Percentiles rank a stretch among this genome's conserved stretches.
phyloP scores from a whole-genome alignment of 257 asterid species.

The Solanum microdontum region DNA sequence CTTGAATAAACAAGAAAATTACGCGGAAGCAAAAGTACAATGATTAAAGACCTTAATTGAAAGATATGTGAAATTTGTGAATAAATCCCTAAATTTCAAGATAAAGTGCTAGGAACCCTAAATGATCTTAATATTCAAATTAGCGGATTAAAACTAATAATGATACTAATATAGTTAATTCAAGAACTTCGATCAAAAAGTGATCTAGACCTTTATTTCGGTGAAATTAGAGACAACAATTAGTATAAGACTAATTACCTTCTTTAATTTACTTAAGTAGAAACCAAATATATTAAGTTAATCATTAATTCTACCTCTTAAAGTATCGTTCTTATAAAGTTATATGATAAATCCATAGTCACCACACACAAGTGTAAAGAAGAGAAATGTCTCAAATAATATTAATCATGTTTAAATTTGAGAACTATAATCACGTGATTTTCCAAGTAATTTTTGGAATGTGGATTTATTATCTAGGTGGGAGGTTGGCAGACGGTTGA shows the following conservation, averaged over 20 bases:
- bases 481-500: too few species aligned
- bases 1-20: background rate
- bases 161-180: background rate
- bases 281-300: background rate
- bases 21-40: background rate
- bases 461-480: too few species aligned
- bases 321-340: background rate
- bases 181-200: background rate
- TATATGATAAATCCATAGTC: background rate
- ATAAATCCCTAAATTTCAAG: background rate
- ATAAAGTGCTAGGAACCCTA: background rate
- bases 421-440: too few species aligned
- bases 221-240: background rate
- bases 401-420: too few species aligned
- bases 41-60: background rate
- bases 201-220: background rate
- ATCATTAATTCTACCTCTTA: background rate
- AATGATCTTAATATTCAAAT: background rate
- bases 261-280: background rate
- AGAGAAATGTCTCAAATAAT: background rate
- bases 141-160: background rate
- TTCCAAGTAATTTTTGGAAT: too few species aligned
- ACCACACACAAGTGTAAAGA: background rate
- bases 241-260: background rate
- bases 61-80: background rate